phyloP scores from a whole-genome alignment of 2,329 filamentous ascomycete species.

The Claviceps purpurea region DNA sequence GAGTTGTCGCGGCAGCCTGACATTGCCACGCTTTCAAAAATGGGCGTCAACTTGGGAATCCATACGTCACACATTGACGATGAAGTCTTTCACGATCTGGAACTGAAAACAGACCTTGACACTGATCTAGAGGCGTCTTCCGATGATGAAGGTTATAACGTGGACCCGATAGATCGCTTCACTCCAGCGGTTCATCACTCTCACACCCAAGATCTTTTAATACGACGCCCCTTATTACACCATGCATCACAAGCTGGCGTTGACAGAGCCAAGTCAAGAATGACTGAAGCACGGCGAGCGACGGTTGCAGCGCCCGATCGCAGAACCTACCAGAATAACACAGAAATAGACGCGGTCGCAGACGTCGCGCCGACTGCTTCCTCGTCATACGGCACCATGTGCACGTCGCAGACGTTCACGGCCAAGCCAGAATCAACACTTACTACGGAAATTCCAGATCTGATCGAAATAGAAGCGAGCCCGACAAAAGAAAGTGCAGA shows the following conservation, averaged over 20 bases:
- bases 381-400: slow-evolving; percentile 22
- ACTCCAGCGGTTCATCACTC: slow-evolving; percentile 12
- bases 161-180: slow-evolving; percentile 14
- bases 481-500: neutral
- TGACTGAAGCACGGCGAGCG: slow-evolving; percentile 3
- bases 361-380: slow-evolving; percentile 4
- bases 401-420: slow-evolving; percentile 11
- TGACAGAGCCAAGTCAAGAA: neutral
- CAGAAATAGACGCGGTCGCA: slow-evolving; percentile 1
- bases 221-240: slow-evolving; percentile 12
- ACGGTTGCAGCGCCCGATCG: slow-evolving; percentile 9
- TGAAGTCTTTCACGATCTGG: slow-evolving; percentile 37
- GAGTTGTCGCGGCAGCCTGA: slow-evolving; percentile 50
- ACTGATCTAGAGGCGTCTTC: slow-evolving; percentile 19
- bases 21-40: slow-evolving; percentile 34
- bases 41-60: slow-evolving; percentile 59
- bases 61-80: slow-evolving; percentile 59
- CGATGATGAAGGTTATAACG: slow-evolving; percentile 17
- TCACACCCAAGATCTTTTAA: slow-evolving; percentile 4
- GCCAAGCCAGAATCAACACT: slow-evolving; percentile 1
- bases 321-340: slow-evolving; percentile 4
- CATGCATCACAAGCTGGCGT: neutral
- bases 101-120: slow-evolving; percentile 18
- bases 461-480: slow-evolving; percentile 1
- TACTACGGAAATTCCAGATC: slow-evolving; percentile 7